Evolutionary conservation across 2,329 filamentous ascomycete species (phyloP), one percentile per base, ranked within the genome.

Genomic region (Ceratocystis diversiconidia): DNA sequence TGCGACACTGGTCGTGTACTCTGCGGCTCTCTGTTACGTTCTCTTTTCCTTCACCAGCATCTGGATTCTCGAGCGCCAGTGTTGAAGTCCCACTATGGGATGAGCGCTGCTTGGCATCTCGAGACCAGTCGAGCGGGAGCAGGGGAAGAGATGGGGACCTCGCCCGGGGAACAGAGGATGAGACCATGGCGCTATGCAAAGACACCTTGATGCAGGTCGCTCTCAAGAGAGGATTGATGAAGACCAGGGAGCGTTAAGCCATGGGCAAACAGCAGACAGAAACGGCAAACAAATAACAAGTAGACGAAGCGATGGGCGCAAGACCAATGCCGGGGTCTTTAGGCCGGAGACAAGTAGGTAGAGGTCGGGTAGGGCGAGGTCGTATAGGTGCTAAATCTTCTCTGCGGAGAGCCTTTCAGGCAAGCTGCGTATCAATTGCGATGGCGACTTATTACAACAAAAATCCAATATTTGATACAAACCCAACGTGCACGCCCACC

Each of bases 81-180:
- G 62, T 48, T 17, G 60, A 63, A 8, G 66, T 62, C 15, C 48
- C 59, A 19, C 66, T 67, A 22, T 63, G 62, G 17, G 57, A 32
- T 25, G 55, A 17, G n/a, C 46, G 30, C 25, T 32, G 50, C 22
- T 65, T 61, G 8, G 43, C 3, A 43, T 63, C 50, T 30, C 62
- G 43, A 8, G 55, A 44, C 12, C 41, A 22, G 25, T 64, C 62
- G 5, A 65, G 41, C 8, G 62, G 55, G 10, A 67, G 60, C 15
- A 63, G 62, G 22, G 66, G 66, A 1, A 67, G 44, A 15, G 66
- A 67, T 25, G 63, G 66, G 5, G 66, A 67, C 19, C 66, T 46
- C n/a, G 64, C 59, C 28, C 63, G 41, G 5, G 5, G 44, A 62
- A 19, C 25, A 46, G 50, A 57, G 17, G 63, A 55, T 19, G 52